Conservation (phyloP, 768 basidiomycete species). For the Trametes cinnabarina region DNA sequence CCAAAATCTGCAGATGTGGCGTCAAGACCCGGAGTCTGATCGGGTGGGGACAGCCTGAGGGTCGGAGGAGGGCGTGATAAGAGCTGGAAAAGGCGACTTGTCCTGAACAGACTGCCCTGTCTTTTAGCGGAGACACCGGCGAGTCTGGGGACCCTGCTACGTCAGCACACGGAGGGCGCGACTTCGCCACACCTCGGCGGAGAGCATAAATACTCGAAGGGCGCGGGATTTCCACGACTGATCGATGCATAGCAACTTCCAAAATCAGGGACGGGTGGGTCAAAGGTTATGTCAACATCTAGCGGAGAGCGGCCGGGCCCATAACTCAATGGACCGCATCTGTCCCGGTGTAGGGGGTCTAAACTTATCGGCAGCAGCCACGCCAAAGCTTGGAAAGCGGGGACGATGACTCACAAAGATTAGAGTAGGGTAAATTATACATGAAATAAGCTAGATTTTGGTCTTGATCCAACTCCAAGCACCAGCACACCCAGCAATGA, state of each 20-base stretch:
- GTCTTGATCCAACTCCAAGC: constrained; percentile 95
- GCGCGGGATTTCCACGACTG: background rate
- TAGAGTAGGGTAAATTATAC: constrained; percentile 41
- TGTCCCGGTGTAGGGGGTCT: constrained; percentile 14
- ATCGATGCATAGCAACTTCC: constrained; percentile 19
- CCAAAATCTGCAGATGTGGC: background rate
- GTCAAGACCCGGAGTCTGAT: background rate
- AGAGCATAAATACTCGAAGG: constrained; percentile 16
- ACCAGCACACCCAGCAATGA: constrained; percentile 89
- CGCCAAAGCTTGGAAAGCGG: constrained; percentile 11
- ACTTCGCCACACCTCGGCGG: constrained; percentile 11
- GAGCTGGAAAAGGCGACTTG: background rate
- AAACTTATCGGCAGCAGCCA: constrained; percentile 19
- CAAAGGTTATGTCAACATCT: constrained; percentile 18
- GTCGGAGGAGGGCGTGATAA: background rate
- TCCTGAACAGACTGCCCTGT: background rate
- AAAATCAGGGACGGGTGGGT: constrained; percentile 14
- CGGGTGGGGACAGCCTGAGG: background rate
- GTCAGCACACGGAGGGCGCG: constrained; percentile 16
- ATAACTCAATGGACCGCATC: constrained; percentile 12
- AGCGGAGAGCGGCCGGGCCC: constrained; percentile 13
- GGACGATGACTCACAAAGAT: constrained; percentile 27
- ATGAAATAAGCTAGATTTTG: constrained; percentile 60
- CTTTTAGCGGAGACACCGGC: constrained; percentile 2
- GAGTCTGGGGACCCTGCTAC: constrained; percentile 6